These are phyloP conservation scores for Penicillium arizonense DNA, from an alignment of 495 filamentous ascomycete species.

Conservation along the genomic window DNA sequence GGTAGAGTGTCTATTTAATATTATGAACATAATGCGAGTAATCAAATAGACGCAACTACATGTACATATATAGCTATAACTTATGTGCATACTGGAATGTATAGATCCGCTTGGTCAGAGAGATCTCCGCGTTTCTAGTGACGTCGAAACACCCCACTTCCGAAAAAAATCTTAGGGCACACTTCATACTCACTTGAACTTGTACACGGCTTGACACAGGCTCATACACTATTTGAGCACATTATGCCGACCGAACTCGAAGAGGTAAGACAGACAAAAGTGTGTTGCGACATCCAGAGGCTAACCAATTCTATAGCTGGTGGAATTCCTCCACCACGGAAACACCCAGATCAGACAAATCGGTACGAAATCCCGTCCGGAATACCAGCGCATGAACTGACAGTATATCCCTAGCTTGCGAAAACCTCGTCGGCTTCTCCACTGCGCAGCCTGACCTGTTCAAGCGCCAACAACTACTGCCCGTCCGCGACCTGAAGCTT, in stretches of 20 bases:
- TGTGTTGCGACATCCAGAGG: background rate
- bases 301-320: constrained; percentile 56
- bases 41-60: background rate
- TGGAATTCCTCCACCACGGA: constrained; percentile 87
- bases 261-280: constrained; percentile 54
- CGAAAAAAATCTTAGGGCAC: constrained; percentile 14
- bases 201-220: background rate
- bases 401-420: constrained; percentile 55
- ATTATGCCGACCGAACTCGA: constrained; percentile 81
- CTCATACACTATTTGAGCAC: background rate
- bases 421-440: constrained; percentile 85
- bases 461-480: constrained; percentile 74
- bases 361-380: constrained; percentile 41
- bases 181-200: background rate
- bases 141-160: constrained; percentile 25
- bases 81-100: background rate
- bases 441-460: constrained; percentile 74
- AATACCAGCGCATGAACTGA: constrained; percentile 1
- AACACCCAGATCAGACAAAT: constrained; percentile 81
- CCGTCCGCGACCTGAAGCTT: constrained; percentile 87
- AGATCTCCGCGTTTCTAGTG: constrained; percentile 13
- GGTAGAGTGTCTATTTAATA: too few species aligned
- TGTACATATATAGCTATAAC: too few species aligned
- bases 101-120: background rate
- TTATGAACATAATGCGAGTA: background rate